Evolutionary conservation across 2,329 filamentous ascomycete genomes (phyloP), one percentile per base, ranked within the genome.

Genomic region (Blastomyces percursus): DNA sequence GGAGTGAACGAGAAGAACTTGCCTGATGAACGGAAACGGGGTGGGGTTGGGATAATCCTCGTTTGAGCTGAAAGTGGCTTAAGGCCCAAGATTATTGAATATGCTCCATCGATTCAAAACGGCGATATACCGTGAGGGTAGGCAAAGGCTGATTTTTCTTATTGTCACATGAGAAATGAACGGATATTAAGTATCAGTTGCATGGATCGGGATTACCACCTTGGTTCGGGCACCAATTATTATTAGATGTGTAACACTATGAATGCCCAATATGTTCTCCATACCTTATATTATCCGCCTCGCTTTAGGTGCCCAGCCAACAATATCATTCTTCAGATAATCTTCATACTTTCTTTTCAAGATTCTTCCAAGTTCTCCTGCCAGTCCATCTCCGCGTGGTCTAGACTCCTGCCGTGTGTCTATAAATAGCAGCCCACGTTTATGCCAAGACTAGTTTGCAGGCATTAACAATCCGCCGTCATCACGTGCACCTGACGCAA

Each of bases 1-100:
- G 94, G 94, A 27, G 86, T 97, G 52, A 86, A 96, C 74, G 82
- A 83, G 70, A 85, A 83, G 71, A 96, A 95, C 73, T 79, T 85
- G 69, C 80, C 93, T 48, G 92, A 96, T 72, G 84, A 87, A 68
- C 86, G 86, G 63, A 83, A 84, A 66, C 84, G 91, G 72, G 94
- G 92, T 69, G 93, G 94, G 1, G 86, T 99, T 64, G 94, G 94
- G 48, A 84, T 96, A 71, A 90, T 96, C 30, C 91, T 96, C 86
- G 79, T 89, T 70, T 89, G 79, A 70, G n/a, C n/a, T 61, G 46
- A 9, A 42, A 32, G 24, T 52, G 4, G 32, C 14, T 12, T 11
- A n/a, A 38, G 16, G 32, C 51, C 8, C 57, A 46, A 32, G 56
- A 3, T 48, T 30, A n/a, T 64, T 16, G 12, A 55, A 38, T 12